Evolutionary conservation across 306 rosid genomes (phyloP).

Genomic region (Trifolium dubium): DNA sequence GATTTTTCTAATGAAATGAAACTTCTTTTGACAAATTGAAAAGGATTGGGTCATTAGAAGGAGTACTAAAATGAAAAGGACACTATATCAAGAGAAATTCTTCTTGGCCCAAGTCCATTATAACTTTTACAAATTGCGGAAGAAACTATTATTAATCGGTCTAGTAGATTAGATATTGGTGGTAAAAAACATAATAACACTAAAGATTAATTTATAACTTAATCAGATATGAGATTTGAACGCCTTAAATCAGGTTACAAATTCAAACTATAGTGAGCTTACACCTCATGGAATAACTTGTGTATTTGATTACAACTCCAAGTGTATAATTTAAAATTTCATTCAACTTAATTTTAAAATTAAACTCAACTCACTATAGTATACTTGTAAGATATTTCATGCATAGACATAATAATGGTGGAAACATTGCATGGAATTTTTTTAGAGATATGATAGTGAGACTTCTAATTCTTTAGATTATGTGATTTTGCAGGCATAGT

Average conservation of each 20-base stretch:
- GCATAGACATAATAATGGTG: neutral
- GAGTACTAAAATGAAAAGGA: constrained; percentile 40
- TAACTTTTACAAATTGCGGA: no score
- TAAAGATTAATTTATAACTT: no score
- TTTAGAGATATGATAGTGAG: neutral
- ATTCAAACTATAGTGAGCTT: no score
- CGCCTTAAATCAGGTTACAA: no score
- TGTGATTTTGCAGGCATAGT: constrained; percentile 61
- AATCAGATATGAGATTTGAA: no score
- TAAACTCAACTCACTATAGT: neutral
- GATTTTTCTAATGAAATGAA: constrained; percentile 7
- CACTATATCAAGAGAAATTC: constrained; percentile 18
- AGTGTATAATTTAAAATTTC: neutral
- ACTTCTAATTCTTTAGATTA: constrained; percentile 5
- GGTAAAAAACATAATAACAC: no score
- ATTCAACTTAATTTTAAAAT: neutral
- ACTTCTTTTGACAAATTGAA: constrained; percentile 38
- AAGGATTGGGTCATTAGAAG: constrained; percentile 38
- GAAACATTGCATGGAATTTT: neutral
- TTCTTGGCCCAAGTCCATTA: no score
- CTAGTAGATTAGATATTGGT: no score
- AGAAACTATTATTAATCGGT: no score
- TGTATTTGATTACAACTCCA: neutral
- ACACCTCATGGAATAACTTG: no score
- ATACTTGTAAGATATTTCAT: neutral